These are phyloP conservation scores for Rhizoclosmatium sp. DNA, from an alignment of 192 early-diverging fungal species.

Conservation along the genomic window DNA sequence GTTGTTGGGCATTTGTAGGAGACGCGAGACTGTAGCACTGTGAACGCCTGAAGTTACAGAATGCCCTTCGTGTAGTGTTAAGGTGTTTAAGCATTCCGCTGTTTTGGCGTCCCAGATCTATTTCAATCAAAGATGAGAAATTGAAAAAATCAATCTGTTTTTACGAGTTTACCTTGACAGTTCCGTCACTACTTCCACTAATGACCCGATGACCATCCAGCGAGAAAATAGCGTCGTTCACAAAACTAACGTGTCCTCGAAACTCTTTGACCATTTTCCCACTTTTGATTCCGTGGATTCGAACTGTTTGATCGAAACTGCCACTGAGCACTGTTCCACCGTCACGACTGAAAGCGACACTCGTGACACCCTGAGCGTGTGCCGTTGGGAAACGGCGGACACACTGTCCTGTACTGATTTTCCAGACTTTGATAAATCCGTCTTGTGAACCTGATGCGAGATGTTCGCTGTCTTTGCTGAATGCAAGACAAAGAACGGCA, in stretches of 20 bases:
- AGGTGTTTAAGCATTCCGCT: slow-evolving; percentile 68
- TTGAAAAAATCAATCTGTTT: slow-evolving; percentile 16
- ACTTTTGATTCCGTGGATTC: slow-evolving; percentile 89
- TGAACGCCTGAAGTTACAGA: slow-evolving; percentile 45
- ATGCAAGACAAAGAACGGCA: slow-evolving; percentile 79
- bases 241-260: slow-evolving; percentile 88
- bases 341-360: slow-evolving; percentile 79
- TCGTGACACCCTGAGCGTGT: slow-evolving; percentile 85
- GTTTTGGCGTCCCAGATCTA: slow-evolving; percentile 93
- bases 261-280: slow-evolving; percentile 93
- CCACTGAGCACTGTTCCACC: slow-evolving; percentile 80
- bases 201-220: slow-evolving; percentile 74
- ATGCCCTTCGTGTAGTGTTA: slow-evolving; percentile 68
- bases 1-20: slow-evolving; percentile 71
- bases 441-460: slow-evolving; percentile 85
- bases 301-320: slow-evolving; percentile 83
- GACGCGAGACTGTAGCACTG: slow-evolving; percentile 58
- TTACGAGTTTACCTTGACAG: slow-evolving; percentile 66
- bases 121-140: neutral
- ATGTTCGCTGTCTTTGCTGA: slow-evolving; percentile 80
- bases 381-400: slow-evolving; percentile 79
- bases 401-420: slow-evolving; percentile 76
- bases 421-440: slow-evolving; percentile 91
- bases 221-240: slow-evolving; percentile 82
- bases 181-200: slow-evolving; percentile 87